These are phyloP conservation scores for Oryza punctata DNA, from an alignment of 176 grass and related monocot genomes.

Conservation along the genomic window DNA sequence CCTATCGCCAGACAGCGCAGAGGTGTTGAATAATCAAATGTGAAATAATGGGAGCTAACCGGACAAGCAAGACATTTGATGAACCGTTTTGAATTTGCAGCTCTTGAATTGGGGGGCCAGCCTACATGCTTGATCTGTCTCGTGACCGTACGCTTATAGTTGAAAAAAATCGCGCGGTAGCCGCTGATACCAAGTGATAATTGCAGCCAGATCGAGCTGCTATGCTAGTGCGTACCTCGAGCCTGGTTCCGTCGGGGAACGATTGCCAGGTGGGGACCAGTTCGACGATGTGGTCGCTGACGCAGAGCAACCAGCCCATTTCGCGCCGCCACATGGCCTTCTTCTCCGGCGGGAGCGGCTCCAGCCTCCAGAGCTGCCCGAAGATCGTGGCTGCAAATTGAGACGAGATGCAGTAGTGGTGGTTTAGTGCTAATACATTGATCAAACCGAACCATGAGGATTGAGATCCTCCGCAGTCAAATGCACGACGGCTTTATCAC, in stretches of 20 bases:
- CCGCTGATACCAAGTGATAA: not conserved
- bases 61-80: conserved; percentile 37
- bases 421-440: not conserved
- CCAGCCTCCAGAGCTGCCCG: conserved; percentile 93
- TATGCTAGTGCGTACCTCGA: conserved; percentile 59
- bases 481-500: no score
- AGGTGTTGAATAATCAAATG: conserved; percentile 15
- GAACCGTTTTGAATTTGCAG: conserved; percentile 26
- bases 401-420: not conserved
- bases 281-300: conserved; percentile 93
- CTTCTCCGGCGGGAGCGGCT: conserved; percentile 81
- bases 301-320: conserved; percentile 93
- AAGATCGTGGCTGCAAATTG: conserved; percentile 89
- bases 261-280: conserved; percentile 92
- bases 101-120: not conserved
- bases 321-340: conserved; percentile 95
- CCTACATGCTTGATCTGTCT: not conserved
- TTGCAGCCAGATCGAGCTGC: not conserved
- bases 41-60: not conserved
- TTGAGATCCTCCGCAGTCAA: no score
- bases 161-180: not conserved
- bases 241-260: conserved; percentile 79
- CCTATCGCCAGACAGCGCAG: not conserved
- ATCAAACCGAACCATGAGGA: not conserved
- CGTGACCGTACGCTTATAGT: not conserved